Conservation (phyloP, 2,329 filamentous ascomycete genomes). For the Aspergillus glaucus region DNA sequence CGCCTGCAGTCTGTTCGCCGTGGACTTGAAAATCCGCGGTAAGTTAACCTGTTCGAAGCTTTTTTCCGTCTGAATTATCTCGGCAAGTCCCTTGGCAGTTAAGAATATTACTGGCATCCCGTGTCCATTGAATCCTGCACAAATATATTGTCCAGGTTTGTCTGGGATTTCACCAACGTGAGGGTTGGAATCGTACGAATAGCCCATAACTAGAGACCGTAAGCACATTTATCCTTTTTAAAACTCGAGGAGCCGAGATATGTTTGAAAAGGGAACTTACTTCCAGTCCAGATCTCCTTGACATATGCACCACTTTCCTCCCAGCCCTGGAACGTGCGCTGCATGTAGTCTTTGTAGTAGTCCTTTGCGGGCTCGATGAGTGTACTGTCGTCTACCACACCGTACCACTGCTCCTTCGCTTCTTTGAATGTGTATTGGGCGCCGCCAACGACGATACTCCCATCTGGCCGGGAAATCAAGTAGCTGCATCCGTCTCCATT, state of each 20-base stretch:
- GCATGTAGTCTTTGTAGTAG: slow-evolving; percentile 36
- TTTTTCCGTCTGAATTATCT: slow-evolving; percentile 44
- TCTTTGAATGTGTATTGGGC: slow-evolving; percentile 43
- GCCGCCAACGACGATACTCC: slow-evolving; percentile 58
- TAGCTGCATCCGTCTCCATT: slow-evolving; percentile 52
- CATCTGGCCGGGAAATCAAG: slow-evolving; percentile 53
- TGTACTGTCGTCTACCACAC: slow-evolving; percentile 40
- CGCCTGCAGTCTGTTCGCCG: slow-evolving; percentile 9
- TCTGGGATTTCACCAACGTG: slow-evolving; percentile 48
- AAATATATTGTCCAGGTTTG: slow-evolving; percentile 48
- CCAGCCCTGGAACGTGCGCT: slow-evolving; percentile 32
- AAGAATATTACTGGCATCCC: slow-evolving; percentile 61
- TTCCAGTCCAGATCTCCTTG: slow-evolving; percentile 32
- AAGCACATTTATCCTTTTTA: neutral
- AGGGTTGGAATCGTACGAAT: slow-evolving; percentile 46
- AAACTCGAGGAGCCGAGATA: too few species aligned
- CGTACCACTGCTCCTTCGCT: slow-evolving; percentile 39
- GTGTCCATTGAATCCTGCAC: slow-evolving; percentile 60
- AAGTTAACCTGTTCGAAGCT: slow-evolving; percentile 24
- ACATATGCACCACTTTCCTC: slow-evolving; percentile 28
- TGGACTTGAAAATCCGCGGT: slow-evolving; percentile 30
- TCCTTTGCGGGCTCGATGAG: slow-evolving; percentile 45
- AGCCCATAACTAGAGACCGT: slow-evolving; percentile 43
- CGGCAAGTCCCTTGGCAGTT: slow-evolving; percentile 52
- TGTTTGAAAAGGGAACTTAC: slow-evolving; percentile 13